Base-by-base conservation (phyloP, 1,284 basidiomycete species). In the Ustilago hordei region DNA sequence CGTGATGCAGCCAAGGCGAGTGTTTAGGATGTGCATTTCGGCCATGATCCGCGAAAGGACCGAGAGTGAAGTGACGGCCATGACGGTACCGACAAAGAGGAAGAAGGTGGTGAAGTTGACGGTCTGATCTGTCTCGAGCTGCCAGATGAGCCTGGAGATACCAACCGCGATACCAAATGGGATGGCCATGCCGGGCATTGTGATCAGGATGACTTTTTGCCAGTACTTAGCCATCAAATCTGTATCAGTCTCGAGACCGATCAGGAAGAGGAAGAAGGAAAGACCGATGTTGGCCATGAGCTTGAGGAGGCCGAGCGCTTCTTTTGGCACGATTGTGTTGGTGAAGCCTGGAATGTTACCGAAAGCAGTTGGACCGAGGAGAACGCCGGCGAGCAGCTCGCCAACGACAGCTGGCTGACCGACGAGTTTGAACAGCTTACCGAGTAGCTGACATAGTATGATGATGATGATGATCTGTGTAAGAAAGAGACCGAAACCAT, bases 191-290 rank as follows among this genome's bases (percentile, higher is more conserved):
- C 79, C 79, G 1, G 80, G 80, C 23, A 82, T 36, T 2, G 77
- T 77, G 59, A 81, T 81, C 54, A 79, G 60, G 15, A 69, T 7
- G 2, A 81, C 80, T 54, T 81, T 69, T 36, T 73, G 67, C 69
- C 69, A 81, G 38, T 80, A 70, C 52, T 63, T 64, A 11, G 73
- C 76, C 69, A 82, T 82, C 28, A 81, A 73, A 8, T 81, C 77
- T 17, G 72, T 77, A 43, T 82, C 80, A 15, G 80, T 82, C 55
- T 82, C 80, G 35, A 82, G 63, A 8, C 80, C 80, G 52, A 82
- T 81, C 28, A 81, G 64, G 13, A 81, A 75, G 23, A 81, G 66
- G 47, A 81, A 81, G n/a, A 77, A 39, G 4, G 75, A 69, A 4
- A 81, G 68, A 5, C 79, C 79, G 48, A 81, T 76, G 55, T 31